phyloP scores from a whole-genome alignment of 192 early-diverging fungal genomes.

The Backusella tarrabulga region DNA sequence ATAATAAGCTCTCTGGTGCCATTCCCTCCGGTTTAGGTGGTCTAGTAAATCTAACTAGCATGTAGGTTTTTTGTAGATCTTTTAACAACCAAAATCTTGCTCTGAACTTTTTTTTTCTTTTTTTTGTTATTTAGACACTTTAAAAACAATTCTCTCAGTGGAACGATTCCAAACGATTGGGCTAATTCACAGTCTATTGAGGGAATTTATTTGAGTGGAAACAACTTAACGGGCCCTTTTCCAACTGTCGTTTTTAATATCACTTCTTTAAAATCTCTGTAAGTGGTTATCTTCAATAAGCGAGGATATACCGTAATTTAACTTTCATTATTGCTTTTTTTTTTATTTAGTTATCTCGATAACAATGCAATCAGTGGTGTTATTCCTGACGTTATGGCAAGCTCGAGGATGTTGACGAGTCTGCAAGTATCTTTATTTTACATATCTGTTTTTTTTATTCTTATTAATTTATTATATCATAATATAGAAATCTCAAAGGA shows the following conservation, averaged over 20 bases:
- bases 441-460: slow-evolving; percentile 1
- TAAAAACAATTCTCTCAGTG: slow-evolving; percentile 2
- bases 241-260: slow-evolving; percentile 14
- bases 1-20: background rate
- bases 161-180: background rate
- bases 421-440: background rate
- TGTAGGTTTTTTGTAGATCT: background rate
- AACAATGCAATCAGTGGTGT: slow-evolving; percentile 27
- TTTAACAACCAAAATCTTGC: background rate
- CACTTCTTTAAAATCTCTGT: slow-evolving; percentile 20
- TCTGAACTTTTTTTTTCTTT: background rate
- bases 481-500: slow-evolving; percentile 5
- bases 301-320: background rate
- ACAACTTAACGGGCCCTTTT: slow-evolving; percentile 28
- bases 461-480: slow-evolving; percentile 16
- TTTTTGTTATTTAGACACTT: background rate
- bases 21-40: background rate
- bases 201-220: slow-evolving; percentile 24
- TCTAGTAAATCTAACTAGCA: background rate
- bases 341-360: slow-evolving; percentile 17
- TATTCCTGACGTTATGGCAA: slow-evolving; percentile 22
- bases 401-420: background rate
- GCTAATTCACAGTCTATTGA: background rate
- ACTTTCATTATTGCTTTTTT: background rate
- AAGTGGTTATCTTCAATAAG: background rate